Conservation (phyloP, 2,329 filamentous ascomycete species). For the Didymella glomerata region DNA sequence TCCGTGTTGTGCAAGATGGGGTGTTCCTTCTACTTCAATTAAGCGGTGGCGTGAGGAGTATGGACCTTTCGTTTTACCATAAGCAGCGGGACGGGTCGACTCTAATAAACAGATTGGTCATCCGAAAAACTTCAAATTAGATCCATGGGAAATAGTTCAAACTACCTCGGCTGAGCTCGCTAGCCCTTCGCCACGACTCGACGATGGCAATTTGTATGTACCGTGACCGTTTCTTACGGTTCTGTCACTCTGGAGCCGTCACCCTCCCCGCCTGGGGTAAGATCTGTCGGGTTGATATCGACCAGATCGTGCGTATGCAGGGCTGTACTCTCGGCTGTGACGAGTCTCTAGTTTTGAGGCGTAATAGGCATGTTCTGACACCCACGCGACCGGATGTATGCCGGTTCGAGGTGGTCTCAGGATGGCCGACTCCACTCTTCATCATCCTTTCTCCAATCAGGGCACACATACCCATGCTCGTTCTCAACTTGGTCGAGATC, state of each 20-base stretch:
- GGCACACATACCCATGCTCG: constrained; percentile 1
- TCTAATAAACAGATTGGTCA: neutral
- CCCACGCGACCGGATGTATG: neutral
- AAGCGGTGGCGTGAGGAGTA: neutral
- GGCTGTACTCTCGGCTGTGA: neutral
- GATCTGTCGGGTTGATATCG: neutral
- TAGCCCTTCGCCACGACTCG: constrained; percentile 13
- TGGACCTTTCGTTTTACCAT: neutral
- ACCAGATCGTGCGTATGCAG: neutral
- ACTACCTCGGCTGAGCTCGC: constrained; percentile 1
- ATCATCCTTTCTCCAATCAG: constrained; percentile 15
- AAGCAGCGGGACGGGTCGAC: neutral
- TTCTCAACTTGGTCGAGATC: neutral
- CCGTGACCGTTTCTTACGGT: neutral
- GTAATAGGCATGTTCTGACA: neutral
- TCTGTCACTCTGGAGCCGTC: constrained; percentile 1
- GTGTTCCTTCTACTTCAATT: neutral
- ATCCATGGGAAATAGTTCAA: neutral
- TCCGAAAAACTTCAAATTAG: neutral
- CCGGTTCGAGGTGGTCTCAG: constrained; percentile 4
- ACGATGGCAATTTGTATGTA: neutral
- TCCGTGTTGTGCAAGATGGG: neutral
- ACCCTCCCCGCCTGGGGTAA: neutral
- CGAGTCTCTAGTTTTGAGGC: neutral
- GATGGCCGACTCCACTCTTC: constrained; percentile 10